Evolutionary conservation across 1,284 basidiomycete species (phyloP).

Genomic region (Tremellales sp.): DNA sequence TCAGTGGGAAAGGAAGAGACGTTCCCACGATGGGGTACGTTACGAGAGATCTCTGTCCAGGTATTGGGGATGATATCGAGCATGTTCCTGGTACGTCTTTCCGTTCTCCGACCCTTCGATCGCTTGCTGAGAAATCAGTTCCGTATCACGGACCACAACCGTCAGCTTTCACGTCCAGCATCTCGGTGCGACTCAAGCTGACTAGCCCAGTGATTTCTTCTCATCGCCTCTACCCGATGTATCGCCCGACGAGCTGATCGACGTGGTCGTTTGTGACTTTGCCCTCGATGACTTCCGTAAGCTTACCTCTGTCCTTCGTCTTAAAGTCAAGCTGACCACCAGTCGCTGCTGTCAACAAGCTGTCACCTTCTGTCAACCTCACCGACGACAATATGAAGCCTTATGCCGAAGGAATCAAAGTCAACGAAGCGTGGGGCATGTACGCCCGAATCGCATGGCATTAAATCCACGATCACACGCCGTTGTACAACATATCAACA

Average conservation of each 20-base stretch:
- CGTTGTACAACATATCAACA: no score
- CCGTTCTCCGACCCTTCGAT: no score
- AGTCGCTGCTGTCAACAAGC: constrained; percentile 38
- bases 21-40: constrained; percentile 43
- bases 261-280: constrained; percentile 47
- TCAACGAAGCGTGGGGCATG: constrained; percentile 41
- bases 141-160: constrained; percentile 15
- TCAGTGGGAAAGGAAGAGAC: no score
- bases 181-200: not conserved
- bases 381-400: constrained; percentile 29
- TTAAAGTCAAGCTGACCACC: not conserved
- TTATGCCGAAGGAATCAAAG: constrained; percentile 35
- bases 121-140: constrained; percentile 12
- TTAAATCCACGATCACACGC: no score
- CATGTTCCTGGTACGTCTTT: constrained; percentile 44
- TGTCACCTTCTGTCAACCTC: constrained; percentile 31
- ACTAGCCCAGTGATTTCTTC: constrained; percentile 38
- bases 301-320: constrained; percentile 7
- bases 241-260: constrained; percentile 31
- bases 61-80: constrained; percentile 44
- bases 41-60: constrained; percentile 41
- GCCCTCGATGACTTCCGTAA: constrained; percentile 44
- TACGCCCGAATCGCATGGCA: constrained; percentile 42
- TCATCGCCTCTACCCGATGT: constrained; percentile 37
- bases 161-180: constrained; percentile 15